Evolutionary conservation across 1,139 yeast species (phyloP).

Genomic region (Kurtzmaniella quercitrusa): DNA sequence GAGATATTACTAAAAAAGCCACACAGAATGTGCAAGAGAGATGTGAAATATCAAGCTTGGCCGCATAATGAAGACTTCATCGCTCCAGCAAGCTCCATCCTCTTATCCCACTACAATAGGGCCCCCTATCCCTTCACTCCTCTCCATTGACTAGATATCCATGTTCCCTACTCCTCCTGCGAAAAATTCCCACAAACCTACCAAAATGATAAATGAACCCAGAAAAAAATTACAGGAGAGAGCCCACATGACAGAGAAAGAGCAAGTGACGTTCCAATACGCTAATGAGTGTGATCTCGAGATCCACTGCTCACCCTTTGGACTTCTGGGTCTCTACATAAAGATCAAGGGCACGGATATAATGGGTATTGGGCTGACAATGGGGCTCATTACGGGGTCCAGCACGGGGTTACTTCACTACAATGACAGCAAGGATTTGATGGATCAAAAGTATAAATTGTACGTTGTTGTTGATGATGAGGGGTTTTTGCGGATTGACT

Average conservation of each 20-base stretch:
- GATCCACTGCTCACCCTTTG: constrained; percentile 57
- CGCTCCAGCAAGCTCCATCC: too few species aligned
- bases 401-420: constrained; percentile 50
- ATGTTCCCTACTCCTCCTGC: too few species aligned
- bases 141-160: too few species aligned
- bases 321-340: constrained; percentile 51
- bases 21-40: too few species aligned
- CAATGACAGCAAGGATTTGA: constrained; percentile 45
- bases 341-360: constrained; percentile 49
- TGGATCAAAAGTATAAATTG: constrained; percentile 46
- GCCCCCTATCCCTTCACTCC: too few species aligned
- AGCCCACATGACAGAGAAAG: constrained; percentile 4
- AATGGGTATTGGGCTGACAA: constrained; percentile 55
- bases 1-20: too few species aligned
- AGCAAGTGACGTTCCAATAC: constrained; percentile 36
- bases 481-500: constrained; percentile 48
- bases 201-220: background rate
- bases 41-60: too few species aligned
- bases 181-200: too few species aligned
- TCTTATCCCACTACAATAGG: too few species aligned
- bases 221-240: background rate
- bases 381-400: constrained; percentile 54
- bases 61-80: too few species aligned
- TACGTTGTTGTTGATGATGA: constrained; percentile 51
- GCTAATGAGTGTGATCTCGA: constrained; percentile 53